Evolutionary conservation across 2,329 filamentous ascomycete genomes (phyloP), one percentile per base, ranked within the genome.

Genomic region (Podosphaera leucotricha): DNA sequence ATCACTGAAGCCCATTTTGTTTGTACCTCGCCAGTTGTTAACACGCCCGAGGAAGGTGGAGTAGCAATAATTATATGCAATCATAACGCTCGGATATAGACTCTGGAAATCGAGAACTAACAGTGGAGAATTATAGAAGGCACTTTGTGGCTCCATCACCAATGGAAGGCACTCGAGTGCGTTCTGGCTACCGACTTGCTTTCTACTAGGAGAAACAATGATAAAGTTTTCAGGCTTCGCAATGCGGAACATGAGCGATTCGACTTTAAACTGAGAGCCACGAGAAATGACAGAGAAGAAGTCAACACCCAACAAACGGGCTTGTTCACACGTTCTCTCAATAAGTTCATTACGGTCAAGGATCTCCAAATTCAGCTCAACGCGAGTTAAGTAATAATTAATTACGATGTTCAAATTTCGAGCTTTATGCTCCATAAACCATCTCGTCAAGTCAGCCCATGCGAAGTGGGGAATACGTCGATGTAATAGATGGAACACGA

Each of bases 31-130:
- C 87, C 87, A 94, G 52, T 76, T 74, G 22, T 76, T 72, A 35
- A 93, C 76, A 24, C 90, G 75, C 0, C 90, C 90, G 0, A 95
- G 67, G 53, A 86, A 98, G 0, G 90, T 98, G 0, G 90, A 95
- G 57, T 98, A 98, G 63, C 90, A 98, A 57, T 94, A 90, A 55
- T 98, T 98, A 64, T 98, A 95, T 0, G 90, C 90, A 56, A 98
- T 95, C 85, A 98, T 94, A 47, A 95, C 78, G 60, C 86, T 94
- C 0, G 90, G 90, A 52, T 98, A 98, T 41, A 98, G 64, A 47
- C 84, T 92, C 56, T 95, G 87, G 50, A 98, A 98, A 60, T 98
- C 90, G 6, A 98, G 67, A 0, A 98, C 90, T 2, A 98, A 58
- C 0, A 98, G 59, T 0, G 90, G 90, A 48, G 82, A 90, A 46